Evolutionary conservation across 257 asterid species (phyloP).

Genomic region (Echites panduratus): DNA sequence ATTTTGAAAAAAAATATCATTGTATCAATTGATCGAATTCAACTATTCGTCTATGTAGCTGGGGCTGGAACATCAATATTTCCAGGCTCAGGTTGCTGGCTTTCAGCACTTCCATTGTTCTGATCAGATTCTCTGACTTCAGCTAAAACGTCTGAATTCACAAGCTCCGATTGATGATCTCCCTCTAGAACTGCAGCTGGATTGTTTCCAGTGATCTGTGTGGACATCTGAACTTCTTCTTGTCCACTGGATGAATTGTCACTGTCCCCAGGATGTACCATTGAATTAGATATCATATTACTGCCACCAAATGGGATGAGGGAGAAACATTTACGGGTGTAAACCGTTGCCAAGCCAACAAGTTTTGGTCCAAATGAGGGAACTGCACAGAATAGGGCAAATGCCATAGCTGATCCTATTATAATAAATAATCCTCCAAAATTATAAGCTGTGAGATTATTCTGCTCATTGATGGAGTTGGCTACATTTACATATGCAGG

Average conservation of each 20-base stretch:
- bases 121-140: not conserved
- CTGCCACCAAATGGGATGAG: not conserved
- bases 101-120: not conserved
- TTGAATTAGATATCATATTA: not conserved
- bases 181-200: not conserved
- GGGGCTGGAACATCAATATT: not conserved
- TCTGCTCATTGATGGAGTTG: conserved; percentile 36
- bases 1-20: no score
- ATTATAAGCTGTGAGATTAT: conserved; percentile 32
- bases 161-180: not conserved
- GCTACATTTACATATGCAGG: conserved; percentile 38
- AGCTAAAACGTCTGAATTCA: no score
- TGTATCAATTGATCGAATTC: no score
- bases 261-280: no score
- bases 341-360: not conserved
- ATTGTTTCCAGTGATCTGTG: not conserved
- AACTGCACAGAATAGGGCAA: conserved; percentile 30
- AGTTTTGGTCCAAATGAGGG: conserved; percentile 25
- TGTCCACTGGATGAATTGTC: not conserved
- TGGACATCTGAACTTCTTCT: not conserved
- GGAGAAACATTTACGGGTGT: not conserved
- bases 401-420: conserved; percentile 29
- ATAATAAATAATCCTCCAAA: conserved; percentile 51
- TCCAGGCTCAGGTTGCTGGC: not conserved
- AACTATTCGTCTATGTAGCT: no score